Evolutionary conservation across 305 asterid species (phyloP).

Genomic region (Fraxinus greggii): DNA sequence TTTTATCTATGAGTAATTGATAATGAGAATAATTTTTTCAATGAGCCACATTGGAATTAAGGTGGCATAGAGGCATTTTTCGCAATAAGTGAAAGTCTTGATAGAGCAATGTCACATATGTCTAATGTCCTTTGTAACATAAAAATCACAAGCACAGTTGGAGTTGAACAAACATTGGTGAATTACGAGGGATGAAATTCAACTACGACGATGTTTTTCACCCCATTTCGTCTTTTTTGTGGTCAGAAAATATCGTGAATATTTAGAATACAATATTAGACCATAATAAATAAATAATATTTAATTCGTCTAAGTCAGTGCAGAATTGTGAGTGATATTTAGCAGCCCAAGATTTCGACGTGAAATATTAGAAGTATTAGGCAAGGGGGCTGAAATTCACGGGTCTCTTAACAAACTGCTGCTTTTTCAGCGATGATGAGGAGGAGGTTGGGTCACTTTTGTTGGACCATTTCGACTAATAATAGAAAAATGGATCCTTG

Average conservation of each 20-base stretch:
- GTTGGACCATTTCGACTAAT: neutral
- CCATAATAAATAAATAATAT: no score
- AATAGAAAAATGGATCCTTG: neutral
- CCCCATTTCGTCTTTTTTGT: neutral
- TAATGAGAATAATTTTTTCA: no score
- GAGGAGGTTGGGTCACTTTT: neutral
- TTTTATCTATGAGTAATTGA: neutral
- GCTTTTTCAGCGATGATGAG: neutral
- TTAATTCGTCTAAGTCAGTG: neutral
- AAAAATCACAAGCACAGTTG: neutral
- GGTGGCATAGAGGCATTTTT: neutral
- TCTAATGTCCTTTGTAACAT: neutral
- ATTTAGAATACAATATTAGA: neutral
- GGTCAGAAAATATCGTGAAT: neutral
- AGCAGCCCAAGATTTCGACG: slow-evolving; percentile 22
- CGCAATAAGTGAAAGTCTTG: neutral
- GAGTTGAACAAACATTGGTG: neutral
- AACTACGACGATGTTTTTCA: neutral
- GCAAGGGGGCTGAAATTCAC: slow-evolving; percentile 18
- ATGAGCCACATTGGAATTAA: neutral
- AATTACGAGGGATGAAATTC: neutral
- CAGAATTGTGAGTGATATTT: slow-evolving; percentile 16
- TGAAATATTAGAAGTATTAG: slow-evolving; percentile 18
- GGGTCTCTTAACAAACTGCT: slow-evolving; percentile 1
- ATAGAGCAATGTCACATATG: neutral